These are phyloP conservation scores for Berkeleyomyces rouxiae DNA, from an alignment of 2,329 filamentous ascomycete species.

Conservation along the genomic window DNA sequence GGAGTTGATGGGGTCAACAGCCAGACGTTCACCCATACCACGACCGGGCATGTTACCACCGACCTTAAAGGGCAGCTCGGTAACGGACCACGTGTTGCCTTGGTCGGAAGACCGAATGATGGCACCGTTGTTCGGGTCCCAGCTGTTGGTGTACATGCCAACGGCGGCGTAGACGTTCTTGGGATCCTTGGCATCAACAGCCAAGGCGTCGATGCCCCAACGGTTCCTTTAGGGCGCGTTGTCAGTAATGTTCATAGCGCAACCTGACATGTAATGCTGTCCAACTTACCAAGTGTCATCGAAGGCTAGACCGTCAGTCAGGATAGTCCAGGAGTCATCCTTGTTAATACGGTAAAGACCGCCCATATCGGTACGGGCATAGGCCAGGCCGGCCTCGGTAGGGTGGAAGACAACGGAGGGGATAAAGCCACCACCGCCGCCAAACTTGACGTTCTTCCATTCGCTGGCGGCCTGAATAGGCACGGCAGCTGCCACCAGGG, in stretches of 20 bases:
- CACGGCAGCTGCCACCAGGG: constrained; percentile 15
- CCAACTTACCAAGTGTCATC: constrained; percentile 27
- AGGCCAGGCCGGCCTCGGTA: constrained; percentile 32
- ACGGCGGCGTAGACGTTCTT: constrained; percentile 36
- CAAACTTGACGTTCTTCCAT: constrained; percentile 35
- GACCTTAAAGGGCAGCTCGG: constrained; percentile 39
- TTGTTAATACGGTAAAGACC: constrained; percentile 37
- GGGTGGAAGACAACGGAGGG: constrained; percentile 42
- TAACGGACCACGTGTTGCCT: constrained; percentile 34
- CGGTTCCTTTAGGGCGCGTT: constrained; percentile 25
- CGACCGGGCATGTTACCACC: constrained; percentile 46
- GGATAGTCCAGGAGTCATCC: constrained; percentile 37
- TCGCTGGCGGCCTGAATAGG: constrained; percentile 22
- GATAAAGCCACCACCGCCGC: constrained; percentile 40
- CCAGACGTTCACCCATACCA: constrained; percentile 41
- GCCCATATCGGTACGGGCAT: constrained; percentile 40
- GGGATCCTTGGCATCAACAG: constrained; percentile 36
- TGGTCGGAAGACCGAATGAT: constrained; percentile 38
- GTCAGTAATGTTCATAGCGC: constrained; percentile 8
- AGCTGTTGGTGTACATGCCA: constrained; percentile 42
- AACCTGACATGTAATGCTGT: no score
- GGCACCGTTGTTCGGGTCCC: constrained; percentile 39
- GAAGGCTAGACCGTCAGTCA: constrained; percentile 31
- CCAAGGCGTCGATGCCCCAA: constrained; percentile 41
- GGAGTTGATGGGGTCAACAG: constrained; percentile 39